Conservation (phyloP, 2,329 filamentous ascomycete genomes). For the Dactylellina parvicollis region DNA sequence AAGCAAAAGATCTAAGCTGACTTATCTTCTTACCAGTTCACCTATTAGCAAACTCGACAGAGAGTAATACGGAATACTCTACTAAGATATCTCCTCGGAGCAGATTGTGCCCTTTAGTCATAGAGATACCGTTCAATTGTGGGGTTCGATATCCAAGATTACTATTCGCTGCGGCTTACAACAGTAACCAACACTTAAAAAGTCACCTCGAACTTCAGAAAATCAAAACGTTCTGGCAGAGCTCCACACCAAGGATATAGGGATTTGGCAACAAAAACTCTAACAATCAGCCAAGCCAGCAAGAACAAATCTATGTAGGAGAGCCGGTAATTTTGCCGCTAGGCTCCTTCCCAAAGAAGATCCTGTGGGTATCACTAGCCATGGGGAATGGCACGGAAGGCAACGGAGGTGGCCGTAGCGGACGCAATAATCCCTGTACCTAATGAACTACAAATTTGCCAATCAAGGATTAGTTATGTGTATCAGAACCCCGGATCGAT, state of each 20-base stretch:
- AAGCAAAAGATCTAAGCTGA: neutral
- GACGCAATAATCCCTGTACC: slow-evolving; percentile 11
- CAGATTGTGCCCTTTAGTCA: neutral
- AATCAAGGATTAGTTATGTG: too few species aligned
- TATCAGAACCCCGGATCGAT: too few species aligned
- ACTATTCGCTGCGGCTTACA: slow-evolving; percentile 8
- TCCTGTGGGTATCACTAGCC: slow-evolving; percentile 18
- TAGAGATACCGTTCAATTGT: neutral
- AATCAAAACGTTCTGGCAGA: neutral
- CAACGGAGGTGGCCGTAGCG: slow-evolving; percentile 48
- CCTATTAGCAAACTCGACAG: neutral
- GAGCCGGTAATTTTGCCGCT: slow-evolving; percentile 36
- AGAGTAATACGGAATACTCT: neutral
- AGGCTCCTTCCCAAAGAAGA: slow-evolving; percentile 36
- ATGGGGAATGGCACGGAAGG: slow-evolving; percentile 41
- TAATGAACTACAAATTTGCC: slow-evolving; percentile 1
- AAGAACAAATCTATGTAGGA: slow-evolving; percentile 13
- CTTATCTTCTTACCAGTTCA: slow-evolving; percentile 24
- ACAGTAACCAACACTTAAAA: slow-evolving; percentile 34
- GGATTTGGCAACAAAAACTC: neutral
- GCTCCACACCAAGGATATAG: neutral
- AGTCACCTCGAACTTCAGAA: neutral
- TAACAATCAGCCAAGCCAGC: neutral
- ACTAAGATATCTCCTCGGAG: slow-evolving; percentile 23
- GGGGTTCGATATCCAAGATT: neutral